Conservation (phyloP, 257 asterid species). For the Solanum chaucha region DNA sequence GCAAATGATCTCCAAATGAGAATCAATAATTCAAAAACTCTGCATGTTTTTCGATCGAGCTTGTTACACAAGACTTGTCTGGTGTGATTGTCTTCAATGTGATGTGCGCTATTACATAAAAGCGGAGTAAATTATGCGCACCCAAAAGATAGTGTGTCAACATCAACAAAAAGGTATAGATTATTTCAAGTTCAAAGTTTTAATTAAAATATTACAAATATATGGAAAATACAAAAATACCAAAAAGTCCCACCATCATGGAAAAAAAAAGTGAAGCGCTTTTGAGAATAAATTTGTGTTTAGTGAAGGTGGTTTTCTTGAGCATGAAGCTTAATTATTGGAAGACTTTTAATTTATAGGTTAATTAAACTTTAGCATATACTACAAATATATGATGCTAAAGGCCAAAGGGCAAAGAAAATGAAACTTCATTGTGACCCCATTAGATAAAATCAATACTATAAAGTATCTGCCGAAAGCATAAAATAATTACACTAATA, state of each 20-base stretch:
- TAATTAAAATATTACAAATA: neutral
- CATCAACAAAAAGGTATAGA: neutral
- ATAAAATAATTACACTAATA: neutral
- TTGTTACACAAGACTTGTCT: neutral
- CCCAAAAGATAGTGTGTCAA: neutral
- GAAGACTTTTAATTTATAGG: neutral
- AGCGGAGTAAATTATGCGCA: fast-evolving
- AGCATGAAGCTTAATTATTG: neutral
- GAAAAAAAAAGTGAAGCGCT: neutral
- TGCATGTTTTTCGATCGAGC: neutral
- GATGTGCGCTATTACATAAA: neutral
- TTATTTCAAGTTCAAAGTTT: neutral
- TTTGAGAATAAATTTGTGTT: neutral
- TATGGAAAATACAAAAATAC: neutral
- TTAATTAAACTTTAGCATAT: neutral
- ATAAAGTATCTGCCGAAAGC: neutral
- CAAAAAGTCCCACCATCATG: neutral
- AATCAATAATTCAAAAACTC: neutral
- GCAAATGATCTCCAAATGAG: neutral
- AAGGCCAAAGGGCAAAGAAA: neutral
- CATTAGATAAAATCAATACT: neutral
- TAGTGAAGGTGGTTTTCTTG: neutral
- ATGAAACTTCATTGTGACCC: neutral
- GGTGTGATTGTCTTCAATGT: neutral
- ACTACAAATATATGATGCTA: neutral